Evolutionary conservation across 2,329 filamentous ascomycete species (phyloP), one percentile per base, ranked within the genome.

Genomic region (Pseudogymnoascus sp.): DNA sequence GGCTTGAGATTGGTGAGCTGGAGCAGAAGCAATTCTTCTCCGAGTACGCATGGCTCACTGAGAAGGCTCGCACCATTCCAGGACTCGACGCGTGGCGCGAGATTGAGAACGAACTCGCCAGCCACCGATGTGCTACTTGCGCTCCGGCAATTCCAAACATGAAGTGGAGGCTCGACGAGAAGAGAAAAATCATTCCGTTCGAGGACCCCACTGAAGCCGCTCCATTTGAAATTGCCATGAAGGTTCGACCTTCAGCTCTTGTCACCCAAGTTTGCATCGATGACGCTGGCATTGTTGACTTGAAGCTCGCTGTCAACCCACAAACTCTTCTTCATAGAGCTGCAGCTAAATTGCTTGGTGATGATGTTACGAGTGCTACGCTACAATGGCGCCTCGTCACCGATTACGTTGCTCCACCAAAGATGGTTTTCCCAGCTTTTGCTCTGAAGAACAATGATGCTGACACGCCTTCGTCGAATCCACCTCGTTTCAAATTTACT

Each of bases 171-270:
- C 54, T 74, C 3, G 66, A 63, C 16, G 41, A 62, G 7, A 67
- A 67, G 11, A 67, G 69, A 4, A 72, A 71, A 36, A 66, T 79
- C 18, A 72, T 71, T 12, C 74, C 79, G 1, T 78, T 77, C 57
- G 83, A 85, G 66, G 76, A 85, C 64, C 75, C 78, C 0, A 68
- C 75, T 61, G 74, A 77, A 63, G 81, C 82, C 30, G 78, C 76
- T 1, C 62, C 68, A 0, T 84, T 78, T 63, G 83, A 86, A 66
- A 73, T 74, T 37, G 72, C 73, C 1, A 67, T 82, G 9, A 85
- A 85, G 65, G 69, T 69, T 16, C 73, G 77, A 11, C 78, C 80
- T 2, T 58, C 71, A 0, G 68, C 77, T 1, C 77, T 81, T 47
- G 64, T 75, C 16, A 72, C 75, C 1, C 75, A 77, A 33, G 67